A percentile compares a stretch with the other conserved stretches of the same genome.
Conservation (phyloP, 2,329 filamentous ascomycete genomes). For the Phoma sp. region DNA sequence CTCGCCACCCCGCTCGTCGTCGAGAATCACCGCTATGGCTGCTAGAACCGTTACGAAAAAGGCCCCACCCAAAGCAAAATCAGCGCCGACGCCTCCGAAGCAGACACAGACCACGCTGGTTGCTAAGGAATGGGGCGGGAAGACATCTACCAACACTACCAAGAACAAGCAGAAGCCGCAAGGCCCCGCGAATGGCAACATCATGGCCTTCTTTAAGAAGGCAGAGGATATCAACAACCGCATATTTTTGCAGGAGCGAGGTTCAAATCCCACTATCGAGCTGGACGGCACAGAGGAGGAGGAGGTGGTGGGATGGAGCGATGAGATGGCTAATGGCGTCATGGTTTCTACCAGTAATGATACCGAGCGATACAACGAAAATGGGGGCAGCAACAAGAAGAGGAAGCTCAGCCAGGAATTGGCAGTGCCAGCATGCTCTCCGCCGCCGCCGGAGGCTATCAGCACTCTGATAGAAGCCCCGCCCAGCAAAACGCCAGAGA, state of each 20-base stretch:
- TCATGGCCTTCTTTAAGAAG: slow-evolving; percentile 62
- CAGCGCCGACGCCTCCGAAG: slow-evolving; percentile 23
- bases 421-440: slow-evolving; percentile 48
- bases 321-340: slow-evolving; percentile 29
- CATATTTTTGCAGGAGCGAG: slow-evolving; percentile 46
- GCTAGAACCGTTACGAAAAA: slow-evolving; percentile 33
- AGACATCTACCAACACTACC: slow-evolving; percentile 37
- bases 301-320: slow-evolving; percentile 40
- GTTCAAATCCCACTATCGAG: slow-evolving; percentile 23
- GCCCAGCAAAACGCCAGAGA: slow-evolving; percentile 13
- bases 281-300: slow-evolving; percentile 36
- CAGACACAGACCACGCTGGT: slow-evolving; percentile 47
- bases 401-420: slow-evolving; percentile 45
- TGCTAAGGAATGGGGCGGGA: slow-evolving; percentile 38
- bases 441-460: slow-evolving; percentile 29
- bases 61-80: slow-evolving; percentile 21
- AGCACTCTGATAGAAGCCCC: slow-evolving; percentile 1
- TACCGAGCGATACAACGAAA: slow-evolving; percentile 52
- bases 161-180: slow-evolving; percentile 47
- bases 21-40: slow-evolving; percentile 26
- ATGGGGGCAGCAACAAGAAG: slow-evolving; percentile 50
- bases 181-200: slow-evolving; percentile 56
- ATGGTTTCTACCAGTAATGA: slow-evolving; percentile 23
- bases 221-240: slow-evolving; percentile 49
- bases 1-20: slow-evolving; percentile 53